Conservation (phyloP, 192 early-diverging fungal species). For the Linnemannia schmuckeri region DNA sequence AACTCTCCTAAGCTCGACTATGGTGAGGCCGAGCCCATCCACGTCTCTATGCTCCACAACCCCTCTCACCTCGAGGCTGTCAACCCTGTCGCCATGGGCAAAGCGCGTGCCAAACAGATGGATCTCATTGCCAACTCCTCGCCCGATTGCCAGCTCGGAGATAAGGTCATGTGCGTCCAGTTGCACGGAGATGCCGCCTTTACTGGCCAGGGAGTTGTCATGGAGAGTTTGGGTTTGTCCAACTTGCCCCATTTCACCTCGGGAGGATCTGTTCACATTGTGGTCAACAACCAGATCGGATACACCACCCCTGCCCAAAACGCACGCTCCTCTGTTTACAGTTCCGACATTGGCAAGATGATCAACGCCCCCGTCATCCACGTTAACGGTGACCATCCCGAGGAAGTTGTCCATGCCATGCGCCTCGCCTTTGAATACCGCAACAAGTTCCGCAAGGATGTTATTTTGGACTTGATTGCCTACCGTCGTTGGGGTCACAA, state of each 20-base stretch:
- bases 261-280: slow-evolving; percentile 96
- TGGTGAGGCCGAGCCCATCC: slow-evolving; percentile 71
- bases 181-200: slow-evolving; percentile 96
- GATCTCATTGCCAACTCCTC: slow-evolving; percentile 71
- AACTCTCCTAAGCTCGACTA: slow-evolving; percentile 85
- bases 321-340: slow-evolving; percentile 91
- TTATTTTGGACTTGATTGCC: slow-evolving; percentile 94
- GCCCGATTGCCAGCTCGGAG: slow-evolving; percentile 87
- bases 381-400: slow-evolving; percentile 96
- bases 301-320: slow-evolving; percentile 98
- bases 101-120: slow-evolving; percentile 96
- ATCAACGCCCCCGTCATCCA: slow-evolving; percentile 96
- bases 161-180: slow-evolving; percentile 94
- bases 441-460: slow-evolving; percentile 93
- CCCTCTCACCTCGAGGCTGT: slow-evolving; percentile 98
- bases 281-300: slow-evolving; percentile 98
- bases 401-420: slow-evolving; percentile 91
- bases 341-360: slow-evolving; percentile 96
- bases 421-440: slow-evolving; percentile 91
- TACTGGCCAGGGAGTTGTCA: slow-evolving; percentile 92
- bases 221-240: slow-evolving; percentile 95
- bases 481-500: slow-evolving; percentile 99
- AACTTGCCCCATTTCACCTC: slow-evolving; percentile 96
- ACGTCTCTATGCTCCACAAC: slow-evolving; percentile 95
- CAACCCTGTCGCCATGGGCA: slow-evolving; percentile 96